Evolutionary conservation across 306 rosid species (phyloP).

Genomic region (Fragaria nilgerrensis): DNA sequence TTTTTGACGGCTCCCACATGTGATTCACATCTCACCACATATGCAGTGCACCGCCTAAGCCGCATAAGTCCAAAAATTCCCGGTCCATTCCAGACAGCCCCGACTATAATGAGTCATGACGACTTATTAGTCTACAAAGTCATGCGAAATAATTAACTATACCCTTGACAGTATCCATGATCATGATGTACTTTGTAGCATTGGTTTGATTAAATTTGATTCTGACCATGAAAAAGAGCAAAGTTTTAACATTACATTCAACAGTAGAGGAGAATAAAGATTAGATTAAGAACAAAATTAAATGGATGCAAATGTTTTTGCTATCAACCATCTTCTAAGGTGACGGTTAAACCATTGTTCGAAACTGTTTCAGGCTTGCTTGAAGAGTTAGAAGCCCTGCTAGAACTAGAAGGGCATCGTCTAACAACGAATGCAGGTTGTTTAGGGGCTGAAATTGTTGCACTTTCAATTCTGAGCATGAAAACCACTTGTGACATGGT

Average conservation of each 20-base stretch:
- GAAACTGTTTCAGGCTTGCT: too few relatives aligned
- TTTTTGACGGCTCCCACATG: too few relatives aligned
- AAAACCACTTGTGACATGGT: too few relatives aligned
- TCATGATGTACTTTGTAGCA: not conserved
- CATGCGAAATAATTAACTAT: not conserved
- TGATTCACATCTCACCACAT: too few relatives aligned
- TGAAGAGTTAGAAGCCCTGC: too few relatives aligned
- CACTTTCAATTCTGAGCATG: too few relatives aligned
- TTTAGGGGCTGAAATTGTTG: too few relatives aligned
- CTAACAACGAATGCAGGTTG: too few relatives aligned
- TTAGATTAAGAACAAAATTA: not conserved
- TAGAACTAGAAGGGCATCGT: too few relatives aligned
- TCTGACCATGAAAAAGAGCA: not conserved
- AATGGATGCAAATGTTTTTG: not conserved
- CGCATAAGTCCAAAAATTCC: too few relatives aligned
- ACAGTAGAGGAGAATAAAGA: not conserved
- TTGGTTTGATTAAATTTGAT: not conserved
- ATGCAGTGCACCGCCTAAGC: too few relatives aligned
- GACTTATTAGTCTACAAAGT: not conserved
- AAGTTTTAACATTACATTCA: not conserved
- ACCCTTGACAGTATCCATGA: not conserved
- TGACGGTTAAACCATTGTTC: conserved; percentile 63
- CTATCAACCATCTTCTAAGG: conserved; percentile 64
- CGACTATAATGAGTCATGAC: not conserved
- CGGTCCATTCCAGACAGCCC: too few relatives aligned